Percentiles rank a stretch among this genome's conserved stretches.
Conservation (phyloP, 768 basidiomycete genomes). For the Pisolithus tinctorius region DNA sequence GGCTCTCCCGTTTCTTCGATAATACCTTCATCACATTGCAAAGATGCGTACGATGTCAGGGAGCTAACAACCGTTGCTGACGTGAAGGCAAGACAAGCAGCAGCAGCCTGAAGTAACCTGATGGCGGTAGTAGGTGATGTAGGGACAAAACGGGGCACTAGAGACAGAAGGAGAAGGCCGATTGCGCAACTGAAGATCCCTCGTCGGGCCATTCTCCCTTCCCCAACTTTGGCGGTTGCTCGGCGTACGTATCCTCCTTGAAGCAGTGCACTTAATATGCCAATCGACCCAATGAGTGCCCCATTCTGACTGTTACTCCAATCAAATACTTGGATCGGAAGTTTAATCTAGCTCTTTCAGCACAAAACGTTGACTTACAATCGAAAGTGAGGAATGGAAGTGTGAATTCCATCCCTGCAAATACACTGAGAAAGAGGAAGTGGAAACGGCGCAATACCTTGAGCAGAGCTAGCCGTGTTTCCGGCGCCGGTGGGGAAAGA, state of each 20-base stretch:
- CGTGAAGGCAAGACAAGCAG: conserved; percentile 86
- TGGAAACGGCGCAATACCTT: conserved; percentile 61
- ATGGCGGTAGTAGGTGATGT: conserved; percentile 39
- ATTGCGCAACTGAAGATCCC: conserved; percentile 71
- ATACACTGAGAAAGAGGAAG: conserved; percentile 80
- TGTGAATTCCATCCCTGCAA: conserved; percentile 96
- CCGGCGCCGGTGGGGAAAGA: conserved; percentile 16
- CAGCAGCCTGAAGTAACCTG: conserved; percentile 58
- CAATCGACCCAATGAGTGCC: conserved; percentile 77
- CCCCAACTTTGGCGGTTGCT: conserved; percentile 64
- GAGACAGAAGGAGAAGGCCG: conserved; percentile 64
- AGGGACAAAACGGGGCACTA: conserved; percentile 53
- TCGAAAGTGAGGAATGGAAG: conserved; percentile 93
- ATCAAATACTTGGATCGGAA: conserved; percentile 59
- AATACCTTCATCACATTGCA: conserved; percentile 78
- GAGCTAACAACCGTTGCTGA: conserved; percentile 94
- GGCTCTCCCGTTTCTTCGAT: conserved; percentile 54
- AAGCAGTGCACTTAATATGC: conserved; percentile 80
- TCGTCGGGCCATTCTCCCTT: conserved; percentile 74
- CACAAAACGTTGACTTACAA: conserved; percentile 39
- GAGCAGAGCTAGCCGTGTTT: conserved; percentile 53
- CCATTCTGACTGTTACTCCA: conserved; percentile 90
- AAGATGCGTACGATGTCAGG: conserved; percentile 82
- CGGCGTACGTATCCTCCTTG: conserved; percentile 95
- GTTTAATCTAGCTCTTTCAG: neutral